Base-by-base conservation (phyloP, 1,139 yeast species). In the Candida glucosophila region DNA sequence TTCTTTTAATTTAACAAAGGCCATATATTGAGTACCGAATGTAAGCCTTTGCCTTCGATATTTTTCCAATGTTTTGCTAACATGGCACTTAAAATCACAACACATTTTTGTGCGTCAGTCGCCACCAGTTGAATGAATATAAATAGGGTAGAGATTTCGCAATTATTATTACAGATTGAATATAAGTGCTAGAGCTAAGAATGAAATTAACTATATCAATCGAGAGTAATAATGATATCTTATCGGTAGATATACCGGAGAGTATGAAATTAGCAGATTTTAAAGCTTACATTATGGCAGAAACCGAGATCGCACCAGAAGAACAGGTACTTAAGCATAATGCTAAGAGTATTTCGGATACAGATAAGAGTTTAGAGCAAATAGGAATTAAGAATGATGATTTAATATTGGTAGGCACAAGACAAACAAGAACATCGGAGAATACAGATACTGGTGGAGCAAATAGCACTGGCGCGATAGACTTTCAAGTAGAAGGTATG, bases 281-380 rank as follows among this genome's bases (percentile, higher is more conserved):
- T 40, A 66, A 73, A 33, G 94, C 93, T 0, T 77, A 80, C 37
- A 49, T 88, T 5, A 85, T 77, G 37, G 77, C 85, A 2, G 95
- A 86, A 43, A 69, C 85, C 12, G 67, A 60, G 14, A 64, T 78
- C 19, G 58, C 60, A 5, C 58, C 72, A 3, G 35, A 39, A 0
- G 41, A 54, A 13, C 82, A 77, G 43, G 49, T 63, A 9, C 41
- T 81, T 26, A 47, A 58, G 16, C 60, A 58, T 39, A 62, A 77
- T 35, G 69, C 70, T 27, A 55, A 54, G 19, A 43, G 55, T 5
- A 41, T 81, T 20, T 49, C 46, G 2, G 49, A 46, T 6, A 37
- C 40, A 5, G 35, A 41, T 4, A 50, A 52, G 27, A 51, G 72
- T 0, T 49, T 85, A 23, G 48, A 49, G 6, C 62, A 64, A 10